Conservation (phyloP, 148 eudicot genomes). For the Oxyria digyna region DNA sequence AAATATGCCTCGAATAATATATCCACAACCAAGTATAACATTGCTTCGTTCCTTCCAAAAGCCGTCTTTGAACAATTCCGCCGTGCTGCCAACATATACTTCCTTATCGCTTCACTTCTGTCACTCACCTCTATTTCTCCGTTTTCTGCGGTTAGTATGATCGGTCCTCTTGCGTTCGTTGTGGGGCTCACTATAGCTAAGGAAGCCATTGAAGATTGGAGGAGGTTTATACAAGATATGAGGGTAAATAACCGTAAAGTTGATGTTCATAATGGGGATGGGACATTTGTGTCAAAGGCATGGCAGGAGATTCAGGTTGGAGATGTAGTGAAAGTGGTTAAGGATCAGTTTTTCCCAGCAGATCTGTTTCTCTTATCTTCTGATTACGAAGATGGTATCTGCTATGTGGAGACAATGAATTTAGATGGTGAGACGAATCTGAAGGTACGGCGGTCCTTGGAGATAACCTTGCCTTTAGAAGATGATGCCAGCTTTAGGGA, state of each 20-base stretch:
- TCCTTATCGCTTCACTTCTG: slow-evolving; percentile 62
- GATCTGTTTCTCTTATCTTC: slow-evolving; percentile 82
- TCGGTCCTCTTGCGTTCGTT: slow-evolving; percentile 78
- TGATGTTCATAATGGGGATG: slow-evolving; percentile 50
- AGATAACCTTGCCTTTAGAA: slow-evolving; percentile 61
- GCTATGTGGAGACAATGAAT: slow-evolving; percentile 97
- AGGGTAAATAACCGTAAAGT: slow-evolving; percentile 72
- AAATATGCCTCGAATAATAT: slow-evolving; percentile 65
- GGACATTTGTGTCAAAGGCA: slow-evolving; percentile 47
- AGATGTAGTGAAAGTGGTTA: slow-evolving; percentile 79
- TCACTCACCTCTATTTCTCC: slow-evolving; percentile 77
- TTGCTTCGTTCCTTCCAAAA: slow-evolving; percentile 68
- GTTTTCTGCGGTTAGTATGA: slow-evolving; percentile 73
- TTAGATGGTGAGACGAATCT: slow-evolving; percentile 95
- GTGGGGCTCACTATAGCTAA: slow-evolving; percentile 93
- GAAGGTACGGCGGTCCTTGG: slow-evolving; percentile 73
- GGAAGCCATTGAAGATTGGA: slow-evolving; percentile 93
- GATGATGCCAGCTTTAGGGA: slow-evolving; percentile 58
- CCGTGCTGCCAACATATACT: slow-evolving; percentile 90
- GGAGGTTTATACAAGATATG: slow-evolving; percentile 83
- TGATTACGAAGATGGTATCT: slow-evolving; percentile 88
- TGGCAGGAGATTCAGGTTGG: slow-evolving; percentile 84
- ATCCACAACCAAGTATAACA: slow-evolving; percentile 79
- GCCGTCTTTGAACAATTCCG: slow-evolving; percentile 86
- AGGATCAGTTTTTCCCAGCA: slow-evolving; percentile 85